Evolutionary conservation across 2,329 filamentous ascomycete species (phyloP).

Genomic region (Plectosphaerella plurivora): DNA sequence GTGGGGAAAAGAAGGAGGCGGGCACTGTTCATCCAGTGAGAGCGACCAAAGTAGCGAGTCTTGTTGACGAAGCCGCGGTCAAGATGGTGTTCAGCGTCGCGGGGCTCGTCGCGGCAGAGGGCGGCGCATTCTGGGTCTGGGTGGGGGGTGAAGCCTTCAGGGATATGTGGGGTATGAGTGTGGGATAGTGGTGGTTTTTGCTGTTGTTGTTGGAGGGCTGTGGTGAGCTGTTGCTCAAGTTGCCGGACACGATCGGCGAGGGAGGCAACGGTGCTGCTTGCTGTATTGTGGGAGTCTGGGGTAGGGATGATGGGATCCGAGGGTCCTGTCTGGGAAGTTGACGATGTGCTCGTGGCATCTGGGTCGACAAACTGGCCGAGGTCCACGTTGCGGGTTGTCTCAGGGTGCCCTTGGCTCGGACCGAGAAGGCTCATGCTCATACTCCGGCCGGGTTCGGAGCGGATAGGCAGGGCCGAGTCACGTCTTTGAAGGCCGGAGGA

Average conservation of each 20-base stretch:
- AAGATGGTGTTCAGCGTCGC: background rate
- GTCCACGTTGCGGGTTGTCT: background rate
- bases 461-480: background rate
- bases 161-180: background rate
- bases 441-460: background rate
- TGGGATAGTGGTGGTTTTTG: background rate
- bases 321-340: background rate
- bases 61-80: constrained; percentile 32
- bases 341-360: background rate
- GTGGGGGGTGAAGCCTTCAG: background rate
- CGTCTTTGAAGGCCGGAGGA: background rate
- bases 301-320: constrained; percentile 3
- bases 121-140: background rate
- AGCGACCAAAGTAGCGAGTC: constrained; percentile 41
- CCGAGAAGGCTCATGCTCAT: too few relatives aligned
- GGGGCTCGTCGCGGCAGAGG: constrained; percentile 1
- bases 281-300: background rate
- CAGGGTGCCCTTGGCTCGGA: background rate
- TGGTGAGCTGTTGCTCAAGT: constrained; percentile 35
- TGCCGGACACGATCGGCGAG: constrained; percentile 33
- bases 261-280: constrained; percentile 19
- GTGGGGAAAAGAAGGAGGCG: constrained; percentile 11
- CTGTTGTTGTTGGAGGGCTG: background rate
- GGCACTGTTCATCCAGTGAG: constrained; percentile 44
- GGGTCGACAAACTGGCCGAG: background rate